These are phyloP conservation scores for Suillus hirtellus DNA, from an alignment of 768 basidiomycete species.

Conservation along the genomic window DNA sequence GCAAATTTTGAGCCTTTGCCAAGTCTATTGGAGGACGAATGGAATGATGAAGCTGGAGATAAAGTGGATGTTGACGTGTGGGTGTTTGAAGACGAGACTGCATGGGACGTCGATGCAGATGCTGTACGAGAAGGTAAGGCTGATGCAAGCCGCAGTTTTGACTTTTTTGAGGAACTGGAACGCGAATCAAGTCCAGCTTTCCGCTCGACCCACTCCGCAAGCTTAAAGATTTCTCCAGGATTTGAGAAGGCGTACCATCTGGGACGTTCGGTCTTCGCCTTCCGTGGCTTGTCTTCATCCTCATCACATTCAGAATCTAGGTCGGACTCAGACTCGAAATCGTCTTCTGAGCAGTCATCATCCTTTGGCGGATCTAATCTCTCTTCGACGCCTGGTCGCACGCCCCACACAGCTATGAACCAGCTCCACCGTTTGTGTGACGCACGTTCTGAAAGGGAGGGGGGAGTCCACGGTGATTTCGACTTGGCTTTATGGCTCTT, in stretches of 20 bases:
- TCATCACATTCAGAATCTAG: conserved; percentile 29
- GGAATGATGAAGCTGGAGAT: not conserved
- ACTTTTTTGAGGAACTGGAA: not conserved
- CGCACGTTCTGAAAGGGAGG: conserved; percentile 50
- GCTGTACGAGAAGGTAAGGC: not conserved
- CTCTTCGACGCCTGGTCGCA: conserved; percentile 39
- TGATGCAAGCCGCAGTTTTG: not conserved
- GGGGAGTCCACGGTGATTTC: conserved; percentile 41
- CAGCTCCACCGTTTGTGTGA: conserved; percentile 66
- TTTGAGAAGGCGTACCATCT: conserved; percentile 80
- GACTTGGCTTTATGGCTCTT: conserved; percentile 31
- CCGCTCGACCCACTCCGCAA: conserved; percentile 64
- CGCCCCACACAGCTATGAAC: conserved; percentile 79
- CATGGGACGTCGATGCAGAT: not conserved
- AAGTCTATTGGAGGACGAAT: not conserved
- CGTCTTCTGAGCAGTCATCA: conserved; percentile 21
- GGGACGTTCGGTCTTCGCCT: not conserved
- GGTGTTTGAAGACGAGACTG: not conserved
- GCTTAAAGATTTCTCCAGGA: conserved; percentile 59
- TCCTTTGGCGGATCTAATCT: conserved; percentile 18
- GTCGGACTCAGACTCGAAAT: conserved; percentile 24
- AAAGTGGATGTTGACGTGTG: not conserved
- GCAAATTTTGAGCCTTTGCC: not conserved
- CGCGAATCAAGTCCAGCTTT: conserved; percentile 41
- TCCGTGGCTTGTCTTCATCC: conserved; percentile 31